Conservation (phyloP, 208 protist genomes). For the Herpetomonas muscarum region DNA sequence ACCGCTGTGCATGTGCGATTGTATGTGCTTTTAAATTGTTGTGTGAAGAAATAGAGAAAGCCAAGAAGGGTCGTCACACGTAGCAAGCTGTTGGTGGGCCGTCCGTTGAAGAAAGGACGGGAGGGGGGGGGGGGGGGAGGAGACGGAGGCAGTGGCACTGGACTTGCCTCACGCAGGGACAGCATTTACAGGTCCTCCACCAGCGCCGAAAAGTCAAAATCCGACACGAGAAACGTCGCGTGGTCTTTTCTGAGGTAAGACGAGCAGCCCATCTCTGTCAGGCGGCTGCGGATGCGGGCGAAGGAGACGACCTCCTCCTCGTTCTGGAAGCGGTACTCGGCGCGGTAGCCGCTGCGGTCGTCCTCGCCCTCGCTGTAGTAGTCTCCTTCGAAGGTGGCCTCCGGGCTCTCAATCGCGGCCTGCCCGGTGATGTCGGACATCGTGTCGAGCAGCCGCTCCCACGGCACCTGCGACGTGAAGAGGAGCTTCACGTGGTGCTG, state of each 20-base stretch:
- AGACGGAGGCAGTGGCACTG: no score
- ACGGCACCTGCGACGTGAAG: slow-evolving; percentile 70
- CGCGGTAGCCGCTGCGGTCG: slow-evolving; percentile 65
- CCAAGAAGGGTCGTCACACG: no score
- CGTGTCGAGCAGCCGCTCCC: slow-evolving; percentile 48
- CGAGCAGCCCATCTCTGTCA: slow-evolving; percentile 71
- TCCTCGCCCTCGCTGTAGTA: slow-evolving; percentile 82
- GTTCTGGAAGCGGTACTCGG: slow-evolving; percentile 61
- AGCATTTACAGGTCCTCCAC: no score
- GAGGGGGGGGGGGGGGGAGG: no score
- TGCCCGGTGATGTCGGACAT: background rate
- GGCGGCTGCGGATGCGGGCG: slow-evolving; percentile 60
- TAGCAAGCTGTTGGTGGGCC: no score
- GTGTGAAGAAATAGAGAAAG: no score
- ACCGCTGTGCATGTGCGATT: no score
- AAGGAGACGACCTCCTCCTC: slow-evolving; percentile 79
- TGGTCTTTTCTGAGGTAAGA: slow-evolving; percentile 73
- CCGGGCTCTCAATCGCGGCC: background rate
- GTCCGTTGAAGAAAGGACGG: no score
- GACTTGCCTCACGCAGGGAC: no score
- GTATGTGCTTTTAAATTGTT: no score
- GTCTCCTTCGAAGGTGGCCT: background rate
- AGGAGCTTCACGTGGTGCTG: slow-evolving; percentile 88
- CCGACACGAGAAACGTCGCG: slow-evolving; percentile 53
- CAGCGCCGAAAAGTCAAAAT: slow-evolving; percentile 62